A percentile compares a stretch with the other conserved stretches of the same genome.
Conservation (phyloP, 1,284 basidiomycete genomes). For the Cutaneotrichosporon dermatis region DNA sequence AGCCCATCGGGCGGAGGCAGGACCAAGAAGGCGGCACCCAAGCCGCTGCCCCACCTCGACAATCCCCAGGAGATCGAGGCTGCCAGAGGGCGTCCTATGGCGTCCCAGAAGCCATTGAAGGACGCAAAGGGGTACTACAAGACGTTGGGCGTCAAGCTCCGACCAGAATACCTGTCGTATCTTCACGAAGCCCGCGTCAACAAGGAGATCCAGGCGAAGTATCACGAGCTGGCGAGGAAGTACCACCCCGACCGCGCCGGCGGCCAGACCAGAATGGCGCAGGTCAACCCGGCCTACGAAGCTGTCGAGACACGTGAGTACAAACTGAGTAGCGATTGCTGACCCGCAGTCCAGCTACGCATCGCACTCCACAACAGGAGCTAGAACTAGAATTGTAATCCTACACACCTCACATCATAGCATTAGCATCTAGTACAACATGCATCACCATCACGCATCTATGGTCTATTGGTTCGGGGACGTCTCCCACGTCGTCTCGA, state of each 20-base stretch:
- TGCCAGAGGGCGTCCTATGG: no score
- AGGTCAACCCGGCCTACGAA: constrained; percentile 16
- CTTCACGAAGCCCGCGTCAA: constrained; percentile 7
- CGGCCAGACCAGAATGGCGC: constrained; percentile 1
- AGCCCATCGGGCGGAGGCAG: no score
- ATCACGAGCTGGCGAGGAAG: constrained; percentile 1
- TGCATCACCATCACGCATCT: not conserved
- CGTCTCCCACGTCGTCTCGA: constrained; percentile 59
- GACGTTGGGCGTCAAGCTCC: constrained; percentile 8
- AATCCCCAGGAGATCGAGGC: no score
- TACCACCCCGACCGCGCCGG: constrained; percentile 16
- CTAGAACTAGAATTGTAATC: not conserved
- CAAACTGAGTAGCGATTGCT: not conserved
- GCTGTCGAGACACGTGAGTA: constrained; percentile 13
- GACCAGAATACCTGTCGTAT: constrained; percentile 5
- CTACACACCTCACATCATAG: no score
- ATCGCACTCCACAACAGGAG: constrained; percentile 2
- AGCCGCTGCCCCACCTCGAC: not conserved
- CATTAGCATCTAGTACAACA: not conserved
- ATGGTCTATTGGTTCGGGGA: not conserved
- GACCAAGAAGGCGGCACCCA: not conserved
- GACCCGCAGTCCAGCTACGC: constrained; percentile 3
- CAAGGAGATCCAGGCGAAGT: constrained; percentile 4
- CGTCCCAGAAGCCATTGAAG: not conserved
- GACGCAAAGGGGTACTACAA: constrained; percentile 10